Percentiles rank a stretch among this genome's conserved stretches.
Evolutionary conservation across 768 basidiomycete species (phyloP).

Genomic region (Phanerochaete carnosa): DNA sequence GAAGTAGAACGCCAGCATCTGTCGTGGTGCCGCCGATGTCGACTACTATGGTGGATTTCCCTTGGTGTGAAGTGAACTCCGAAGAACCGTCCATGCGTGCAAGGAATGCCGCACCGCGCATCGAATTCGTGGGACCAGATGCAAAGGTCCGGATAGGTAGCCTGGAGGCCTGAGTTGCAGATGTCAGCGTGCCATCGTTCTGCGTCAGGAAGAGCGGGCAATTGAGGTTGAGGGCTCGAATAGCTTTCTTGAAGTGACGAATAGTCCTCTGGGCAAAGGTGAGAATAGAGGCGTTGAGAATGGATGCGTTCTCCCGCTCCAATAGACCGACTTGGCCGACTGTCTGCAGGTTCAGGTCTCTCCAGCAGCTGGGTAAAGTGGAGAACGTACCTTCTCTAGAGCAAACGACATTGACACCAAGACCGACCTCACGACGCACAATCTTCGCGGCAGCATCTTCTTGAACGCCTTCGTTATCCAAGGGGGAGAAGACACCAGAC

Average conservation of each 20-base stretch:
- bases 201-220: conserved; percentile 58
- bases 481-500: conserved; percentile 45
- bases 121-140: conserved; percentile 56
- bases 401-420: conserved; percentile 24
- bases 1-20: conserved; percentile 60
- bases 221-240: conserved; percentile 40
- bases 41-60: conserved; percentile 46
- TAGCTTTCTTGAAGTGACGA: conserved; percentile 48
- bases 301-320: conserved; percentile 65
- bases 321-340: conserved; percentile 58
- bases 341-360: conserved; percentile 9
- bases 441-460: conserved; percentile 45
- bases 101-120: conserved; percentile 64
- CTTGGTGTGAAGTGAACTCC: conserved; percentile 7
- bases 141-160: conserved; percentile 61
- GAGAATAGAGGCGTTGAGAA: conserved; percentile 63
- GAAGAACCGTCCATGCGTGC: conserved; percentile 36
- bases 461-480: conserved; percentile 41
- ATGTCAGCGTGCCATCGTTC: conserved; percentile 55
- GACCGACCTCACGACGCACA: conserved; percentile 39
- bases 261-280: conserved; percentile 56
- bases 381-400: conserved; percentile 23
- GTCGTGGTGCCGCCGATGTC: conserved; percentile 69
- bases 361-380: neutral
- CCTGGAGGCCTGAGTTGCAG: conserved; percentile 44